Base-by-base conservation (phyloP, 2,329 filamentous ascomycete genomes). In the Tolypocladium album region DNA sequence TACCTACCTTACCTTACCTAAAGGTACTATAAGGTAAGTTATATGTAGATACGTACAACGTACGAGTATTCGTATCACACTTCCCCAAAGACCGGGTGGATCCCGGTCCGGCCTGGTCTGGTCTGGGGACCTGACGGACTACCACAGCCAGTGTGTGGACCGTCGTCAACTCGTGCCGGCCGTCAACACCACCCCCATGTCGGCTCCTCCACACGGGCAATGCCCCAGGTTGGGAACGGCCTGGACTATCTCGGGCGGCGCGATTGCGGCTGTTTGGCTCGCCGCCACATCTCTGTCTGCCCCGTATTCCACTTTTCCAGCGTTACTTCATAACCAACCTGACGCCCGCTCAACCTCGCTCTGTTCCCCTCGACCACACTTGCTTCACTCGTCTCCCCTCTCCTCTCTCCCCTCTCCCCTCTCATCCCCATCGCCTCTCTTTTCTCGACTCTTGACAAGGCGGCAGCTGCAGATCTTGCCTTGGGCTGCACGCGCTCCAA, bases 181-280 rank as follows among this genome's bases (percentile, higher is more conserved):
- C 22, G 24, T 17, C 22, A 50, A 50, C 45, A 50, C 45, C 45
- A 27, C 22, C 47, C 50, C 50, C 50, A 34, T 52, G 50, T n/a
- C 50, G 50, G 12, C 55, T 34, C 55, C 55, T 34, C 55, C 55
- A 56, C 55, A 42, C 39, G 22, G 27, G 27, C 36, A 22, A 27
- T 40, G 55, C 55, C 55, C 55, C 55, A 57, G 55, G 55, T 39
- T 57, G 55, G 40, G 55, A 57, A 56, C 39, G 55, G 55, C 55
- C 55, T 56, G 55, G 55, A n/a, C 55, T 43, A 36, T 53, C 50
- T 36, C 45, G 7, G 45, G 15, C 22, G n/a, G 47, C 47, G 27
- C 27, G 3, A 27, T 24, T 27, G 12, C 22, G 45, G 24, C 24
- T 50, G 22, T 20, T 7, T 34, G 47, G 47, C 47, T 20, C 47